Base-by-base conservation (phyloP, 2,329 filamentous ascomycete species). In the Metarhizium robertsii region DNA sequence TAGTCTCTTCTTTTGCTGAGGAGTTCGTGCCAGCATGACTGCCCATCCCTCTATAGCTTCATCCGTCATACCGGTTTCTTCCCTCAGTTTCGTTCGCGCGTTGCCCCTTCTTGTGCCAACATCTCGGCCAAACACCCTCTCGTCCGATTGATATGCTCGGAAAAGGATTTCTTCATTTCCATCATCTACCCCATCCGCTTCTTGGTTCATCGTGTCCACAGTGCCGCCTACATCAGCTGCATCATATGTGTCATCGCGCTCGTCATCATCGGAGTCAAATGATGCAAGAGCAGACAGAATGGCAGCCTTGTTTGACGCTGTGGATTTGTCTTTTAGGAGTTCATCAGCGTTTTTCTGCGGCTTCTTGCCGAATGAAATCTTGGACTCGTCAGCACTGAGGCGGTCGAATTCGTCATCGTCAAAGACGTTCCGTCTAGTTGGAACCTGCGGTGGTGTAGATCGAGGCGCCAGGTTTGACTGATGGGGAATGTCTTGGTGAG, bases 161-260 rank as follows among this genome's bases (percentile, higher is more conserved):
- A 89, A 96, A 0, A 99, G 76, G 0, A 74, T 72, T 62, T 89
- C 84, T 60, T 96, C 92, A 59, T 81, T 81, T 53, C 72, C 74
- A 36, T 83, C 78, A 42, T 69, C 72, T 6, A 62, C 64, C 14
- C 71, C 75, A 55, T 79, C 75, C 1, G 71, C 71, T 56, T 80
- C 77, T 53, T 83, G 80, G 40, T 79, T 76, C n/a, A 83, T 77
- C 6, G 80, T 76, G 18, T 96, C 91, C 3, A 96, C 85, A 0
- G 88, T 89, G 25, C 92, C 92, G 40, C 94, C 94, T 2, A 97
- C 90, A 65, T 97, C 94, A 52, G 85, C 90, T 2, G 86, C 84
- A 64, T 99, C 94, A 67, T 99, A 99, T 0, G 92, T 97, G 68
- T 99, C 94, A 69, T 99, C 94, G 40, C 91, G 83, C 73, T 99